A percentile compares a stretch with the other conserved stretches of the same genome.
phyloP scores from a whole-genome alignment of 129 eudicot genomes.

The Daucus carota region DNA sequence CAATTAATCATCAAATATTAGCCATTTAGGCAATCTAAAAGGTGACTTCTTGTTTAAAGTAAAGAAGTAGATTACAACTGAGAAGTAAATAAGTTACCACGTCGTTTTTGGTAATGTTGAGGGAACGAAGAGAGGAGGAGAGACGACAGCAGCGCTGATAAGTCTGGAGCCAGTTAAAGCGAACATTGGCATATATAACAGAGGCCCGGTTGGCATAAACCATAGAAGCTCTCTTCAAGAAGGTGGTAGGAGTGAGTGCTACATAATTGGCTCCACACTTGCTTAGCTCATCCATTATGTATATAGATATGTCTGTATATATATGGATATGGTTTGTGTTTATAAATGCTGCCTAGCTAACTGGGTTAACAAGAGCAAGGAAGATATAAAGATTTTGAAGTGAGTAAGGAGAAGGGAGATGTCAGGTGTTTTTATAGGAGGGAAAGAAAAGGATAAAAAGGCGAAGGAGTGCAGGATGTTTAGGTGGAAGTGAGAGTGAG shows the following conservation, averaged over 20 bases:
- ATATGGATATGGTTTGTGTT: not conserved
- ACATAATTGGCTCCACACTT: constrained; percentile 66
- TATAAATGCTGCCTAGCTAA: too few species aligned
- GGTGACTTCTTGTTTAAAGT: too few species aligned
- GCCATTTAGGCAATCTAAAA: too few species aligned
- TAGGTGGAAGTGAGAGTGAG: not conserved
- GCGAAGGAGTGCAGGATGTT: not conserved
- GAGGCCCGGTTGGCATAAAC: constrained; percentile 52
- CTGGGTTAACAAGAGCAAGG: too few species aligned
- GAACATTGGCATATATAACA: constrained; percentile 31
- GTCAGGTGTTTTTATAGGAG: not conserved
- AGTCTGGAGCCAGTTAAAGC: constrained; percentile 62
- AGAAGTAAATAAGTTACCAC: too few species aligned
- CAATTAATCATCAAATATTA: too few species aligned
- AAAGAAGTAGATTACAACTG: too few species aligned
- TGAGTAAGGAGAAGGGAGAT: not conserved
- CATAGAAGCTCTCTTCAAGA: constrained; percentile 58
- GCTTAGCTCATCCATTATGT: constrained; percentile 42
- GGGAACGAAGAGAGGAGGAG: constrained; percentile 52
- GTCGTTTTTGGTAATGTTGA: constrained; percentile 46
- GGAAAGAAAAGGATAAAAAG: not conserved
- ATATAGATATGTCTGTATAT: not conserved
- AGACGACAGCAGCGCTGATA: constrained; percentile 58
- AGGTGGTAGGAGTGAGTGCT: constrained; percentile 66
- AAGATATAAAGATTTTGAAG: not conserved